Base-by-base conservation (phyloP, 2,329 filamentous ascomycete species). In the Pseudocercospora musae region DNA sequence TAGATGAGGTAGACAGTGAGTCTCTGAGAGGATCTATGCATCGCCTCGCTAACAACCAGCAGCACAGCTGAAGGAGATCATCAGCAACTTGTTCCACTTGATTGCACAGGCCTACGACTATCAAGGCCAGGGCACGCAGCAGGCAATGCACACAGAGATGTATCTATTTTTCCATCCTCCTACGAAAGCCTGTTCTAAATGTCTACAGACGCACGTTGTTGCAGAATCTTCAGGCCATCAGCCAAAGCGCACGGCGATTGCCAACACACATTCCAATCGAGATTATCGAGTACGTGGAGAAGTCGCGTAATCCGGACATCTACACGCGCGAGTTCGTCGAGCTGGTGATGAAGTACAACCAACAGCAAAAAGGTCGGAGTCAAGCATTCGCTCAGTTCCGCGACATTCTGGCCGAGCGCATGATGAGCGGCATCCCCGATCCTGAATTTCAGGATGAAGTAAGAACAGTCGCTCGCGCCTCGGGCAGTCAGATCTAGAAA, bases 251-350 rank as follows among this genome's bases (percentile, higher is more conserved):
- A 2, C 76, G 79, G n/a, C 72, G 80, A 18, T 76, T 83, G 20
- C 77, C 78, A 58, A 80, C 85, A 62, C 77, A 82, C 53, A 80
- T 88, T 1, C 85, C 86, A 0, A 80, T 84, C 4, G 85, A 88
- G 67, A 84, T 88, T 31, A 86, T 88, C 68, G 83, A 87, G 66
- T 89, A 88, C 71, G 84, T 89, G 33, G 85, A 88, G 68, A 78
- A 81, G 20, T 82, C 84, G 18, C 83, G 86, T 21, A 89, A 89
- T 69, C 86, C 86, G 7, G 86, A 88, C 69, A 87, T 88, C 67
- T 88, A 87, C 74, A 88, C 85, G 8, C 81, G 86, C 50, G 85
- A 88, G 68, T 87, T 88, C 66, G 84, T 88, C 49, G 86, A 89
- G 74, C 77, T 84, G 27, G 84, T 86, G 8, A 85, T 87, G 76